Base-by-base conservation (phyloP, 2,329 filamentous ascomycete genomes). In the Dactylellina haptotyla region DNA sequence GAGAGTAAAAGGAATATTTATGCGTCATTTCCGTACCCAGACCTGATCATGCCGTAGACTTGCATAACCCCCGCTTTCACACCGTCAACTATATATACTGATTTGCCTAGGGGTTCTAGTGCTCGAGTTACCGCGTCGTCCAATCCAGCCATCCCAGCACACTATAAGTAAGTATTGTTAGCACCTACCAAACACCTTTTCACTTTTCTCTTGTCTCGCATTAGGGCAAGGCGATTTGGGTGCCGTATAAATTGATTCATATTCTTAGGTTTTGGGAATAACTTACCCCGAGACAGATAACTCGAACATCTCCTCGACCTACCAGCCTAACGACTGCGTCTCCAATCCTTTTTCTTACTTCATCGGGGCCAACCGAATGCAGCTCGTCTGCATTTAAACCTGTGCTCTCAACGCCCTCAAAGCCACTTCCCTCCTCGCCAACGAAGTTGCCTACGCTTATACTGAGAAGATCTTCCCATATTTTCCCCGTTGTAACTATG, bases 71-170 rank as follows among this genome's bases (percentile, higher is more conserved):
- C 91, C 1, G 88, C 89, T 80, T 88, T 87, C 37, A 93, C 89
- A 0, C 92, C 93, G 80, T 97, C 93, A 4, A 97, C 83, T 74
- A 97, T 86, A 2, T 96, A 79, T 1, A 78, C 77, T 32, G 83
- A 82, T 62, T 83, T 81, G 0, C 86, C 90, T 48, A 84, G 83
- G 9, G 84, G 81, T n/a, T 84, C 78, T 34, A 90, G 90, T 0
- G 89, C 89, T 45, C 86, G 84, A 32, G 89, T 85, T 39, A 97
- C 92, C 69, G 89, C 89, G 41, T 87, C 84, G 77, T 95, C 90
- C 81, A 97, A 85, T 0, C 93, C 93, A 0, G 89, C 89, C 93
- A 97, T 97, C 0, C 93, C 93, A 1, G 91, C 93, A 80, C 93
- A 97, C 51, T 74, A 54, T 66, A 6, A 45, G 41, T 71, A 46